These are phyloP conservation scores for Metarhizium anisopliae DNA, from an alignment of 2,329 filamentous ascomycete species.

Conservation along the genomic window DNA sequence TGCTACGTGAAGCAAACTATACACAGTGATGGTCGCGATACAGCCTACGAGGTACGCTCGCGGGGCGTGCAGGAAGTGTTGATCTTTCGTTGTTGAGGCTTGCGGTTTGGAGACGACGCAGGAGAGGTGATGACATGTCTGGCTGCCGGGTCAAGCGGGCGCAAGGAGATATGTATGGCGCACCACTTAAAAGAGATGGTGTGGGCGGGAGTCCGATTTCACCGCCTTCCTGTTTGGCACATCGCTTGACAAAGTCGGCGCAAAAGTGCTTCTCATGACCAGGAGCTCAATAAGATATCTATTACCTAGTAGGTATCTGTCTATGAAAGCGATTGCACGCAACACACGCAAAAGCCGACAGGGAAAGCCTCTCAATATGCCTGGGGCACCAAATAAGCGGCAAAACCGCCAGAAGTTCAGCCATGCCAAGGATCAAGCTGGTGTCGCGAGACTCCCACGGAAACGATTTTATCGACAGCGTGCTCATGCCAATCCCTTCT, in stretches of 20 bases:
- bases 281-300: background rate
- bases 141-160: background rate
- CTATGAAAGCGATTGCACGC: background rate
- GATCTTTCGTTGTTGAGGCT: background rate
- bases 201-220: background rate
- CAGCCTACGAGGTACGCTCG: background rate
- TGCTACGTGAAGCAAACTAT: background rate
- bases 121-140: background rate
- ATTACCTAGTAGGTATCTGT: background rate
- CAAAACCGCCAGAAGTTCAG: slow-evolving; percentile 60
- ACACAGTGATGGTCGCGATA: background rate
- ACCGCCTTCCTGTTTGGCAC: slow-evolving; percentile 10
- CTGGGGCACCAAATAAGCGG: slow-evolving; percentile 40
- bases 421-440: slow-evolving; percentile 41
- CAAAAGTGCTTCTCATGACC: background rate
- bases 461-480: slow-evolving; percentile 96
- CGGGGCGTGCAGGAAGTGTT: background rate
- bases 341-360: background rate
- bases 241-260: background rate
- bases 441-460: slow-evolving; percentile 60
- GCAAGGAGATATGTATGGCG: background rate
- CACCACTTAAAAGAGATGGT: background rate
- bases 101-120: background rate
- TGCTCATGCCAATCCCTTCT: slow-evolving; percentile 97
- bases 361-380: slow-evolving; percentile 12